These are phyloP conservation scores for Exophiala oligosperma DNA, from an alignment of 2,329 filamentous ascomycete species.

Conservation along the genomic window DNA sequence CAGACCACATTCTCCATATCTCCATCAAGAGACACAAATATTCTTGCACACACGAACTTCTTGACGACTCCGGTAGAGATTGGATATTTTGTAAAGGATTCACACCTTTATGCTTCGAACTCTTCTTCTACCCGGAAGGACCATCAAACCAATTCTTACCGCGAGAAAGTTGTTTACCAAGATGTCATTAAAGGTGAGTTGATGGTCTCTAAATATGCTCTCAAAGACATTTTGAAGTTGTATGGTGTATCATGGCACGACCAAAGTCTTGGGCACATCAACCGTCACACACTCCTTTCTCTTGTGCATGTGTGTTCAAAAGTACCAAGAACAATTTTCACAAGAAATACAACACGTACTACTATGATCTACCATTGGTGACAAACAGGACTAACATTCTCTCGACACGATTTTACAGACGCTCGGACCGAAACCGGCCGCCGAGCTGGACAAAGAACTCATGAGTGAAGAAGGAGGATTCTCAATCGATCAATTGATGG, in stretches of 20 bases:
- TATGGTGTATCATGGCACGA: no score
- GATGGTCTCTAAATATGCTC: not conserved
- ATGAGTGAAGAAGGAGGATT: slow-evolving; percentile 84
- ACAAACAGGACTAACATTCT: not conserved
- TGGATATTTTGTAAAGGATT: no score
- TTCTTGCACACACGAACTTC: no score
- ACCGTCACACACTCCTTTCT: no score
- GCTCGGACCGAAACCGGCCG: slow-evolving; percentile 79
- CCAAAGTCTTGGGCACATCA: no score
- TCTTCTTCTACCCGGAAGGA: slow-evolving; percentile 9
- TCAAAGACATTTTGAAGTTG: not conserved
- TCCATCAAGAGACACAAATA: no score
- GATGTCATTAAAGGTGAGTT: slow-evolving; percentile 44
- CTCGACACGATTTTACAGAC: slow-evolving; percentile 57
- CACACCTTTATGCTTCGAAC: slow-evolving; percentile 10
- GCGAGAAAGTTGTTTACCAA: slow-evolving; percentile 29
- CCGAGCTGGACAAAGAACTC: slow-evolving; percentile 86
- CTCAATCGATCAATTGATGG: slow-evolving; percentile 96
- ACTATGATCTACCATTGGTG: no score
- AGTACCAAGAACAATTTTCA: no score
- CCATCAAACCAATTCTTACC: slow-evolving; percentile 12
- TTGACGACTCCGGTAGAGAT: no score
- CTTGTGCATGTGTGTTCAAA: no score
- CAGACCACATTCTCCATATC: no score
- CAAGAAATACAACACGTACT: no score